phyloP scores from a whole-genome alignment of 1,139 yeast genomes.

The Diutina neorugosa region DNA sequence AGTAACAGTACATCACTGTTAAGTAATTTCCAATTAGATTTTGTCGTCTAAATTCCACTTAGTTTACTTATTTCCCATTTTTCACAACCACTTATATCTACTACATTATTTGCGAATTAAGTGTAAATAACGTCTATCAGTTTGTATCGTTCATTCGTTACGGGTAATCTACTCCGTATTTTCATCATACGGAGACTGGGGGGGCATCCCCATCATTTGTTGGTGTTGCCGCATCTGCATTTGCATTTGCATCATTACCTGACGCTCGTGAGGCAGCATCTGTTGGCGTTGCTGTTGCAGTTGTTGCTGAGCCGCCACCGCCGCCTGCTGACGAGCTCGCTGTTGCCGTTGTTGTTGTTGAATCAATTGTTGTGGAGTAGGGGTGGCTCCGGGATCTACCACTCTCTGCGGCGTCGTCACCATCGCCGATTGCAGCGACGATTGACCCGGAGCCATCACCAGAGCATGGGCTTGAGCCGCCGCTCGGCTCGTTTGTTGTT shows the following conservation, averaged over 20 bases:
- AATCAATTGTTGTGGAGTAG: constrained; percentile 1
- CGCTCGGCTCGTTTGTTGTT: constrained; percentile 28
- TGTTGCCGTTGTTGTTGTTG: constrained; percentile 3
- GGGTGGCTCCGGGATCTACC: not conserved
- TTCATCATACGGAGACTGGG: constrained; percentile 1
- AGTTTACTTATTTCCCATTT: too few species aligned
- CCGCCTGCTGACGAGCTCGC: constrained; percentile 1
- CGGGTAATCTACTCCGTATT: not conserved
- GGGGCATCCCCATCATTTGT: constrained; percentile 2
- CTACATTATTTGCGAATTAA: too few species aligned
- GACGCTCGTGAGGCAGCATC: constrained; percentile 2
- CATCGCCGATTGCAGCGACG: not conserved
- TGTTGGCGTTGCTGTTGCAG: not conserved
- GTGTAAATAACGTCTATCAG: too few species aligned
- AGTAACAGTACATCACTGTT: too few species aligned
- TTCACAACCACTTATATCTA: too few species aligned
- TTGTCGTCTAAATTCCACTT: too few species aligned
- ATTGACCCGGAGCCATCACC: not conserved
- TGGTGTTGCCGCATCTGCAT: constrained; percentile 4
- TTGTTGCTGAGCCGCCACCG: not conserved
- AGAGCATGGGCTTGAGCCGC: not conserved
- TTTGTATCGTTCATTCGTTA: not conserved
- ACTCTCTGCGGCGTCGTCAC: not conserved
- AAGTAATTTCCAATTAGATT: too few species aligned
- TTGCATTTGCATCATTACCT: constrained; percentile 3